A percentile compares a stretch with the other conserved stretches of the same genome.
Conservation (phyloP, 495 filamentous ascomycete genomes). For the Hyaloscypha hepaticicola region DNA sequence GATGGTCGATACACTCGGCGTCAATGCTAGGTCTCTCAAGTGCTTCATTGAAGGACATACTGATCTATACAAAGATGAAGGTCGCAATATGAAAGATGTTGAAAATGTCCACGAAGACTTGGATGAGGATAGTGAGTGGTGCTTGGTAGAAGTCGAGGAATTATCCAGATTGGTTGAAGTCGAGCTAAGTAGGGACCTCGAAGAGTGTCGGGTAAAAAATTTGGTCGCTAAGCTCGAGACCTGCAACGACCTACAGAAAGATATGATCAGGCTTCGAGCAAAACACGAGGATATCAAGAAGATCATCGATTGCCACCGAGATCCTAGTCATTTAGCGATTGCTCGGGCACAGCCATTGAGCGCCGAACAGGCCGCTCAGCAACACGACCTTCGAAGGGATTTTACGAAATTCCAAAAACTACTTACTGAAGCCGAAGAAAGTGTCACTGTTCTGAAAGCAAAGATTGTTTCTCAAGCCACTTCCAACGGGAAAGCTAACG, state of each 20-base stretch:
- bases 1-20: slow-evolving; percentile 89
- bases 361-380: slow-evolving; percentile 75
- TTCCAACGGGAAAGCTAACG: slow-evolving; percentile 41
- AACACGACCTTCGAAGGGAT: slow-evolving; percentile 73
- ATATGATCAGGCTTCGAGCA: slow-evolving; percentile 62
- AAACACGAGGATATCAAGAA: slow-evolving; percentile 74
- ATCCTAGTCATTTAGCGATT: slow-evolving; percentile 60
- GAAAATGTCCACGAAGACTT: too few relatives aligned
- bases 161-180: slow-evolving; percentile 56
- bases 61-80: slow-evolving; percentile 46
- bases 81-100: slow-evolving; percentile 56
- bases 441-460: slow-evolving; percentile 75
- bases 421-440: slow-evolving; percentile 76
- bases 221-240: slow-evolving; percentile 60
- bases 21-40: slow-evolving; percentile 76
- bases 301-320: slow-evolving; percentile 57
- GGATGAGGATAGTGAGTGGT: slow-evolving; percentile 60
- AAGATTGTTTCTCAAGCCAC: slow-evolving; percentile 62
- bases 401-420: slow-evolving; percentile 68
- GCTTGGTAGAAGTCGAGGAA: slow-evolving; percentile 66
- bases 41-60: slow-evolving; percentile 68
- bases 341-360: slow-evolving; percentile 70
- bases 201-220: slow-evolving; percentile 62
- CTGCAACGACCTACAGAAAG: slow-evolving; percentile 61
- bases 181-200: slow-evolving; percentile 55